Percentiles rank a stretch among this genome's conserved stretches.
Conservation (phyloP, 2,329 filamentous ascomycete genomes). For the Neurospora sp. region DNA sequence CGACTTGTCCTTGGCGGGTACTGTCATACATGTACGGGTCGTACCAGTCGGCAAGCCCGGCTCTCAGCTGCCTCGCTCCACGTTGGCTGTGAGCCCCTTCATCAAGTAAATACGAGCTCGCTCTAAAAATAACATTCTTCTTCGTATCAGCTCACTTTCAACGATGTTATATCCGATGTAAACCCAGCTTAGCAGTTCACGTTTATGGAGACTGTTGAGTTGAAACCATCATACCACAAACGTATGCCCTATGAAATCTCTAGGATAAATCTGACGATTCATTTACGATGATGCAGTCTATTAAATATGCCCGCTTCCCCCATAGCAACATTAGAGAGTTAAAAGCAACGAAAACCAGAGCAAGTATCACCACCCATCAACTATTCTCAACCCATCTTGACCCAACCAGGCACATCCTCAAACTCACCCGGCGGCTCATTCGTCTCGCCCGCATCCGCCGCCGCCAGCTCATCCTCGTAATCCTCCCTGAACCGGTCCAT, state of each 20-base stretch:
- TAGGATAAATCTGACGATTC: not conserved
- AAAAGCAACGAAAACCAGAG: not conserved
- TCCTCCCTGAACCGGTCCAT: constrained; percentile 48
- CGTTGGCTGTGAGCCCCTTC: not conserved
- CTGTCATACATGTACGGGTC: not conserved
- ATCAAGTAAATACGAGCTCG: not conserved
- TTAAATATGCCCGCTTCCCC: not conserved
- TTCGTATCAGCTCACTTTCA: not conserved
- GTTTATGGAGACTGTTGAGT: not conserved
- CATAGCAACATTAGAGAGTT: not conserved
- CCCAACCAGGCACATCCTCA: constrained; percentile 24
- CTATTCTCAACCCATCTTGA: constrained; percentile 13
- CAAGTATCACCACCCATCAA: not conserved
- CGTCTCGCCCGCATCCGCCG: constrained; percentile 37
- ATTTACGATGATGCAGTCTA: not conserved
- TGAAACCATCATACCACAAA: not conserved
- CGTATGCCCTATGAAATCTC: not conserved
- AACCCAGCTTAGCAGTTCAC: not conserved
- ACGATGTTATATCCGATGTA: not conserved
- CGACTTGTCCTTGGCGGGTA: not conserved
- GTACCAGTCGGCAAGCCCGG: not conserved
- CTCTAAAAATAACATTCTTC: not conserved
- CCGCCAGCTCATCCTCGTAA: constrained; percentile 59
- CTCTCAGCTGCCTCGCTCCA: not conserved
- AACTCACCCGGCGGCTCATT: constrained; percentile 17